Percentiles rank a stretch among this genome's conserved stretches.
phyloP scores from a whole-genome alignment of 176 grass and related monocot genomes.

The sorghum (Sorghum bicolor) region Sorghum_bicolor_NCBIv3 NC_012872.2:53791001-53791500 shows the following conservation, averaged over 20 bases:
- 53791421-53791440: conserved; percentile 31
- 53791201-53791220: conserved; percentile 37
- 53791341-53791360: conserved; percentile 31
- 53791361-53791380: no score
- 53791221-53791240: background rate
- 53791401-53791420: conserved; percentile 26
- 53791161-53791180: background rate
- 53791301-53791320: background rate
- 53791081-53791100: conserved; percentile 27
- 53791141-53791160: background rate
- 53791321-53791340: conserved; percentile 26
- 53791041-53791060: conserved; percentile 30
- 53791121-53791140: conserved; percentile 36
- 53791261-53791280: conserved; percentile 27
- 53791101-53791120: background rate
- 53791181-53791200: conserved; percentile 32
- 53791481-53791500: conserved; percentile 20
- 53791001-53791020: background rate
- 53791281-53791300: conserved; percentile 12
- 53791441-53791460: conserved; percentile 32
- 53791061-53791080: conserved; percentile 23
- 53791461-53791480: conserved; percentile 23
- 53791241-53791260: background rate
- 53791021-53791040: conserved; percentile 26
- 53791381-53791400: background rate